Percentiles rank a stretch among this genome's conserved stretches.
These are phyloP conservation scores for Citrus mangshanensis DNA, from an alignment of 345 rosid genomes.

Conservation along the genomic window DNA sequence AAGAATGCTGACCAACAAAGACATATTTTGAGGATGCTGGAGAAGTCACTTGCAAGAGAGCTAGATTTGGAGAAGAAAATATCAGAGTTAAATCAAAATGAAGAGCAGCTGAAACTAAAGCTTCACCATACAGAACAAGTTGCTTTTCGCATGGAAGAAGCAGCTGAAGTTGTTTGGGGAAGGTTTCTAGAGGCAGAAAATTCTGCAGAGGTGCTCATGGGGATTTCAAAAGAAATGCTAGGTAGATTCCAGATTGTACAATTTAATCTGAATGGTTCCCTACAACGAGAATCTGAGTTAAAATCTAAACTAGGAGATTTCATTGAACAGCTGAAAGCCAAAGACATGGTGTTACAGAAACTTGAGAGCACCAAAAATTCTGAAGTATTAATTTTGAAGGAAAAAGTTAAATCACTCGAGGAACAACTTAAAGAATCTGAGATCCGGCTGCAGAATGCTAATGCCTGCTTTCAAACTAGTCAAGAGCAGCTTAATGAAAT, in stretches of 20 bases:
- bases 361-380: slow-evolving; percentile 45
- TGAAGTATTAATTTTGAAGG: slow-evolving; percentile 50
- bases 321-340: slow-evolving; percentile 38
- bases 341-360: slow-evolving; percentile 44
- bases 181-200: slow-evolving; percentile 94
- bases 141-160: slow-evolving; percentile 90
- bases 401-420: slow-evolving; percentile 54
- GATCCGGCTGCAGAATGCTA: slow-evolving; percentile 41
- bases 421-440: slow-evolving; percentile 51
- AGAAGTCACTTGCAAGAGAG: slow-evolving; percentile 79
- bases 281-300: slow-evolving; percentile 61
- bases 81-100: slow-evolving; percentile 50
- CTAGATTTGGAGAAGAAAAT: slow-evolving; percentile 70
- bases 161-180: slow-evolving; percentile 90
- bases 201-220: slow-evolving; percentile 76
- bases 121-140: slow-evolving; percentile 77
- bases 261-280: slow-evolving; percentile 56
- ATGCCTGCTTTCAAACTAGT: slow-evolving; percentile 49
- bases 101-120: slow-evolving; percentile 78
- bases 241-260: slow-evolving; percentile 66
- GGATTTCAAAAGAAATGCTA: slow-evolving; percentile 73
- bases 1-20: slow-evolving; percentile 56
- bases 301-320: slow-evolving; percentile 49
- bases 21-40: slow-evolving; percentile 63
- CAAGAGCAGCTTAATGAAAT: slow-evolving; percentile 70